Percentiles rank a stretch among this genome's conserved stretches.
Conservation (phyloP, 306 rosid species). For the Sesbania bispinosa region DNA sequence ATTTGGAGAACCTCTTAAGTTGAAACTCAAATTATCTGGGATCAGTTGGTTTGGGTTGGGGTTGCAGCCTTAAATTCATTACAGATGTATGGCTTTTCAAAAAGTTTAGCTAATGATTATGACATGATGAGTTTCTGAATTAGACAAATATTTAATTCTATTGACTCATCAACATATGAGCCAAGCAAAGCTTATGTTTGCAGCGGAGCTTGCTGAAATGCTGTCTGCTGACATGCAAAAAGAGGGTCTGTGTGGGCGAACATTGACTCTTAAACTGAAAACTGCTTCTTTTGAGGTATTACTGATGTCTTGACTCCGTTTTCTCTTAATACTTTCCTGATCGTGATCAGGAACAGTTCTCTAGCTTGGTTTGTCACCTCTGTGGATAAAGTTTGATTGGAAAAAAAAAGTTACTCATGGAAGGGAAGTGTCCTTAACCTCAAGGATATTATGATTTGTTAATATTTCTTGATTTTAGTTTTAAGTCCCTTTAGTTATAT, state of each 20-base stretch:
- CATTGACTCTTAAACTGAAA: constrained; percentile 87
- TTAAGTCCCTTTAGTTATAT: too few relatives aligned
- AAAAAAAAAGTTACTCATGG: neutral
- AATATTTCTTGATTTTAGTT: too few relatives aligned
- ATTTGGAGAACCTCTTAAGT: neutral
- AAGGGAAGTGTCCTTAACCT: neutral
- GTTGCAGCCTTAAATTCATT: constrained; percentile 5
- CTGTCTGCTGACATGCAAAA: constrained; percentile 82
- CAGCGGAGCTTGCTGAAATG: constrained; percentile 90
- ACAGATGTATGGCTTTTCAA: neutral
- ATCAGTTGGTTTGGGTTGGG: neutral
- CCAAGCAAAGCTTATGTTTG: constrained; percentile 35
- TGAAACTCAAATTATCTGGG: neutral
- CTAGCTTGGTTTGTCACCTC: neutral
- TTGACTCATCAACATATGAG: constrained; percentile 6
- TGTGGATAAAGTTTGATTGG: neutral
- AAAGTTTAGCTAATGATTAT: constrained; percentile 17
- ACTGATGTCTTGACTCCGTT: neutral
- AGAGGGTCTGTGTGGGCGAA: constrained; percentile 79
- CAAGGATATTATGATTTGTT: constrained; percentile 1
- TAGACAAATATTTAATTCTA: neutral
- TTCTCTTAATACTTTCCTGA: constrained; percentile 9
- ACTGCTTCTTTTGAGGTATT: constrained; percentile 89
- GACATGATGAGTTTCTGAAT: neutral
- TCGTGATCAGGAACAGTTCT: neutral